A percentile compares a stretch with the other conserved stretches of the same genome.
Evolutionary conservation across 305 asterid species (phyloP).

Genomic region (Petunia hybrid): DNA sequence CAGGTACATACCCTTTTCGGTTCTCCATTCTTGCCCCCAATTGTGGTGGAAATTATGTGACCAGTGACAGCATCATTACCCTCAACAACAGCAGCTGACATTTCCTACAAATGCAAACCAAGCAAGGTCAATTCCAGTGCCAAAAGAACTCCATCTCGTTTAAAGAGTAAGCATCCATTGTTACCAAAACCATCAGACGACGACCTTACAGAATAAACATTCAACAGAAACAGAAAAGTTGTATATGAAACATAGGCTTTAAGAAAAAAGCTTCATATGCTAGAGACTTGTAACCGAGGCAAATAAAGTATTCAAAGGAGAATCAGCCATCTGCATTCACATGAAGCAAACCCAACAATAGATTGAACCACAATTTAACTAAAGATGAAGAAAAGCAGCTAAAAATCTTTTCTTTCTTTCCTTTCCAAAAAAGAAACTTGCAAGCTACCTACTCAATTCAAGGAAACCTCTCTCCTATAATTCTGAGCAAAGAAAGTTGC

Average conservation of each 20-base stretch:
- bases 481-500: neutral
- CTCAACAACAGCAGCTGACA: conserved; percentile 71
- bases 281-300: conserved; percentile 61
- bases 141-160: conserved; percentile 18
- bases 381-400: conserved; percentile 57
- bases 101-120: conserved; percentile 64
- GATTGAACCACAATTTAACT: conserved; percentile 51
- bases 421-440: conserved; percentile 16
- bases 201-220: conserved; percentile 35
- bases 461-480: neutral
- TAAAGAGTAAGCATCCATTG: conserved; percentile 10
- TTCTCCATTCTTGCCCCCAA: conserved; percentile 96
- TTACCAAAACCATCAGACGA: conserved; percentile 40
- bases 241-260: conserved; percentile 42
- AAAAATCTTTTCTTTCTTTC: conserved; percentile 6
- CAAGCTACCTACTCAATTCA: conserved; percentile 16
- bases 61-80: conserved; percentile 85
- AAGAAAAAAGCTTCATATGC: conserved; percentile 64
- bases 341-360: conserved; percentile 42
- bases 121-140: conserved; percentile 20
- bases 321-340: conserved; percentile 38
- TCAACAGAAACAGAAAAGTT: conserved; percentile 31
- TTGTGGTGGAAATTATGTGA: conserved; percentile 91
- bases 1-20: conserved; percentile 78
- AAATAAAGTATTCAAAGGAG: conserved; percentile 38